Evolutionary conservation across 352 stramenopile species (phyloP).

Genomic region (Pythium sukuiense): DNA sequence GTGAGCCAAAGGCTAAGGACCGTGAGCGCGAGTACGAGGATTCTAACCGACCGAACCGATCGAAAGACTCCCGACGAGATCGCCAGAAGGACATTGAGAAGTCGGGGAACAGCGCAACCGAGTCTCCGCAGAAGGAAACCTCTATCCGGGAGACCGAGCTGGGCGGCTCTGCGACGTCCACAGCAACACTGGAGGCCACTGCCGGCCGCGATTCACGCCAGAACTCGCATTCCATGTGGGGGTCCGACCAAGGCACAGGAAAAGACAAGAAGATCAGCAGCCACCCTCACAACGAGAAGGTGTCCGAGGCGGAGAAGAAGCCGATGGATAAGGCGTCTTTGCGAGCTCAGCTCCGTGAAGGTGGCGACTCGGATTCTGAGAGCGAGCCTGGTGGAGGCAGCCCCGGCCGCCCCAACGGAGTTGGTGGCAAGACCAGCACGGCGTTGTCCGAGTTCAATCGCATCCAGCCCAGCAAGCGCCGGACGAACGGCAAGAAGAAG

Average conservation of each 20-base stretch:
- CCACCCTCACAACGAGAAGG: slow-evolving; percentile 8
- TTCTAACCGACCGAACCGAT: neutral
- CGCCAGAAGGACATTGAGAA: neutral
- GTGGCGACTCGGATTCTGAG: slow-evolving; percentile 23
- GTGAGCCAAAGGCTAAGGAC: neutral
- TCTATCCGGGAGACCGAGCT: slow-evolving; percentile 12
- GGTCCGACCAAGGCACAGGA: slow-evolving; percentile 8
- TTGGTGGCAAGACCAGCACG: slow-evolving; percentile 15
- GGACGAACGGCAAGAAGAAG: slow-evolving; percentile 71
- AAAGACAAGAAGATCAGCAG: slow-evolving; percentile 23
- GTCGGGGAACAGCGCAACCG: neutral
- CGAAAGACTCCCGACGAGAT: neutral
- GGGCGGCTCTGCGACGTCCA: neutral
- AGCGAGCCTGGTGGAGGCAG: slow-evolving; percentile 2
- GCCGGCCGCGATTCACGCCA: slow-evolving; percentile 11
- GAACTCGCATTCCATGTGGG: slow-evolving; percentile 23
- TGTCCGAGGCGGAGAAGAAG: slow-evolving; percentile 7
- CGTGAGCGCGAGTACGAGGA: neutral
- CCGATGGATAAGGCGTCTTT: slow-evolving; percentile 19
- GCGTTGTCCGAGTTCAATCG: slow-evolving; percentile 19
- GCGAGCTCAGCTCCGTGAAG: slow-evolving; percentile 25
- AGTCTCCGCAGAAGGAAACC: slow-evolving; percentile 8
- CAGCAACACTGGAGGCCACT: neutral
- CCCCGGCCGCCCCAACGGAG: neutral
- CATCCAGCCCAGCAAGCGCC: slow-evolving; percentile 50